Evolutionary conservation across 139 green algal species (phyloP), one percentile per base, ranked within the genome.

Genomic region (Gonium pectorale): DNA sequence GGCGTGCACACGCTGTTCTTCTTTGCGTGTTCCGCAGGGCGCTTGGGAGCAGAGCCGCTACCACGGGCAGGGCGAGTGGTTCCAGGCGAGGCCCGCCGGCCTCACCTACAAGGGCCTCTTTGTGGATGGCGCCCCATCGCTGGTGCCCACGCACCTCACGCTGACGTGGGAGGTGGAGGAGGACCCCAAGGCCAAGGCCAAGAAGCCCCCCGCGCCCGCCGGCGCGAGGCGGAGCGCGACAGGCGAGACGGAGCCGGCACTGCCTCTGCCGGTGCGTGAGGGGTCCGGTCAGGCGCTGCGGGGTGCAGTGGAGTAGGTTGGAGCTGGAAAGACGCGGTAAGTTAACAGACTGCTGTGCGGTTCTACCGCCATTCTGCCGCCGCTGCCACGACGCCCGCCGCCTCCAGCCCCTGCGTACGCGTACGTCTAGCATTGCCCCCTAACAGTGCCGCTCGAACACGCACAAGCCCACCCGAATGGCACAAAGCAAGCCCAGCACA

Each of bases 31-130:
- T n/a, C 69, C 13, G 29, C 78, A 75, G 62, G 80, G 80, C 31
- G 31, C 27, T 0, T 86, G 80, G 80, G n/a, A 31, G 17, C 33
- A 46, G n/a, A 29, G 68, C 29, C 8, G 13, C 11, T 86, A 74
- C 68, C 41, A 86, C 24, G 80, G 80, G 21, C 43, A 73, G 56
- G 67, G 67, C 67, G 80, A 73, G 51, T 80, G 67, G 80, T 56
- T 44, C 80, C 31, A 64, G 69, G 67, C 78, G 62, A n/a, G n/a
- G n/a, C 43, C 9, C 67, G 66, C 8, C 33, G 68, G 68, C 19
- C 54, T 86, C 29, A 73, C 52, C 35, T 80, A 86, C 52, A 26
- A 56, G 5, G 80, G 80, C 41, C 29, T 41, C 5, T 86, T 86
- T 43, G 38, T 31, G 26, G 38, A 9, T 0, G 80, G 80, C 26